Evolutionary conservation across 805 yeast species (phyloP).

Genomic region (Zygosaccharomyces gambellarensis): DNA sequence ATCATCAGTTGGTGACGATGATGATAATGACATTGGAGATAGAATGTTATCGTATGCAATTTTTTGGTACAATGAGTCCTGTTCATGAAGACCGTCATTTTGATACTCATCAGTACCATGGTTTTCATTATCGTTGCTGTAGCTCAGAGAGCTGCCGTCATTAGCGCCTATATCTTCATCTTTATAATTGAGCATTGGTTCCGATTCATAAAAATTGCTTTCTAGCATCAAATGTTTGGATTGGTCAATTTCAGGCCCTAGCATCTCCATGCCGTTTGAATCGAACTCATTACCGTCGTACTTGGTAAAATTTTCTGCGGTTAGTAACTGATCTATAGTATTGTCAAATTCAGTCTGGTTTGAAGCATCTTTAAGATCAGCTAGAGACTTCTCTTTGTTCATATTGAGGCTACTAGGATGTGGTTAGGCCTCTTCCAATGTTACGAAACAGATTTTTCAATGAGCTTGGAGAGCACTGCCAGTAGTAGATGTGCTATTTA

Average conservation of each 20-base stretch:
- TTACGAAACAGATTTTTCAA: neutral
- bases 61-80: neutral
- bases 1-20: slow-evolving; percentile 27
- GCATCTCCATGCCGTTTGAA: slow-evolving; percentile 7
- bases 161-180: slow-evolving; percentile 8
- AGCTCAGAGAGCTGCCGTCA: slow-evolving; percentile 5
- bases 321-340: slow-evolving; percentile 22
- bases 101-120: no score
- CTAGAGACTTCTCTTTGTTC: neutral
- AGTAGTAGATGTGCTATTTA: neutral
- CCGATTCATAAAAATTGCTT: slow-evolving; percentile 15
- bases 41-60: slow-evolving; percentile 13
- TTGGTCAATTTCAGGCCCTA: slow-evolving; percentile 14
- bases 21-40: slow-evolving; percentile 37
- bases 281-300: no score
- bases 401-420: neutral
- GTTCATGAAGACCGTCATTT: neutral
- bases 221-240: slow-evolving; percentile 25
- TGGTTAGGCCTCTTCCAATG: neutral
- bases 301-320: slow-evolving; percentile 10
- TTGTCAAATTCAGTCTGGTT: slow-evolving; percentile 18
- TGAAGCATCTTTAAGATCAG: slow-evolving; percentile 1
- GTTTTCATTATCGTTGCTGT: neutral
- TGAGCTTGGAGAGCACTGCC: neutral
- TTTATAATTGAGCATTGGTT: slow-evolving; percentile 14